Evolutionary conservation across 306 rosid genomes (phyloP).

Genomic region (Acacia crassicarpa): DNA sequence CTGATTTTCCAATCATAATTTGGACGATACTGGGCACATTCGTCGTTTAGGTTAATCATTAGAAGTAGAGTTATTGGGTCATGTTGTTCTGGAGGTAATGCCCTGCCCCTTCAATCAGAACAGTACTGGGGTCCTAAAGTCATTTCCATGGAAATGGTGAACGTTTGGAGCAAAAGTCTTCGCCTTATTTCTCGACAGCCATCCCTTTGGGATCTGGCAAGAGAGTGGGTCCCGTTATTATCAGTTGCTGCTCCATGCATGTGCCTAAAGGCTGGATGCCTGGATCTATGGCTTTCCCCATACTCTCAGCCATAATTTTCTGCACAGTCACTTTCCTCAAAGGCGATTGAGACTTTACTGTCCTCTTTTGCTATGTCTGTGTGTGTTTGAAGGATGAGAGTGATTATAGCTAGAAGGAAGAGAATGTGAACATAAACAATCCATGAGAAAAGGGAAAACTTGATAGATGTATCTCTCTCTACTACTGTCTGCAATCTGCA

Average conservation of each 20-base stretch:
- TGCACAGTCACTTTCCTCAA: slow-evolving; percentile 24
- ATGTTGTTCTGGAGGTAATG: slow-evolving; percentile 17
- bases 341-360: slow-evolving; percentile 42
- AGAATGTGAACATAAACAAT: not conserved
- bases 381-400: not conserved
- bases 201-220: slow-evolving; percentile 34
- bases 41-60: slow-evolving; percentile 13
- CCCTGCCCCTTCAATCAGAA: slow-evolving; percentile 39
- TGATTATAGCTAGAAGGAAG: not conserved
- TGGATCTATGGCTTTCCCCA: slow-evolving; percentile 33
- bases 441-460: not conserved
- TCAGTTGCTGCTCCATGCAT: slow-evolving; percentile 52
- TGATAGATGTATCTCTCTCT: not conserved
- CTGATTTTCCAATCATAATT: not conserved
- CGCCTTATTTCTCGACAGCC: slow-evolving; percentile 27
- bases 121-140: slow-evolving; percentile 5
- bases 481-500: not conserved
- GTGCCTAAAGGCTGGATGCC: slow-evolving; percentile 51
- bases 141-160: slow-evolving; percentile 13
- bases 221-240: slow-evolving; percentile 54
- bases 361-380: not conserved
- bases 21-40: slow-evolving; percentile 16
- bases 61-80: not conserved
- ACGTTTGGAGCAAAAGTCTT: slow-evolving; percentile 38
- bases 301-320: slow-evolving; percentile 35